Conservation (phyloP, 345 rosid genomes). For the Moricandia moricandioides region DNA sequence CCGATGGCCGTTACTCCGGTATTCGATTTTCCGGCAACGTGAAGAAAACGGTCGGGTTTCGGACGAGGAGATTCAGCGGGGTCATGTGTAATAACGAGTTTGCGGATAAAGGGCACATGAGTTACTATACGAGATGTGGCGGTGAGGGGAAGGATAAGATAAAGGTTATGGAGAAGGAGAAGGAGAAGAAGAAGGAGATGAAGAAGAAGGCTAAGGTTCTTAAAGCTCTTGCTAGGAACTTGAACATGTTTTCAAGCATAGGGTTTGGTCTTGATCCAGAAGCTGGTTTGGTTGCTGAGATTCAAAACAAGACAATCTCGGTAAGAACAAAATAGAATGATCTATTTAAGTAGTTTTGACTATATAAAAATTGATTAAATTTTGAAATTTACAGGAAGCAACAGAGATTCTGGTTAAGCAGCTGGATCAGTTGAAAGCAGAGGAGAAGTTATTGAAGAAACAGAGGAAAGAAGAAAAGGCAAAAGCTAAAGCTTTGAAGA, state of each 20-base stretch:
- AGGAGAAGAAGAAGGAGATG: constrained; percentile 33
- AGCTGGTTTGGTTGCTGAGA: constrained; percentile 34
- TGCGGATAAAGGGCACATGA: constrained; percentile 42
- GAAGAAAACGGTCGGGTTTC: background rate
- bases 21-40: constrained; percentile 23
- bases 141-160: constrained; percentile 25
- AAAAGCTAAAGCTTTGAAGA: constrained; percentile 40
- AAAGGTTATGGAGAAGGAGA: constrained; percentile 37
- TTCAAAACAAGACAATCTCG: constrained; percentile 45
- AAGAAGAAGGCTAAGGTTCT: constrained; percentile 55
- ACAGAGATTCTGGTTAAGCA: constrained; percentile 50
- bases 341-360: background rate
- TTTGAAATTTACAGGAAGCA: constrained; percentile 49
- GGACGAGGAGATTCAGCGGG: constrained; percentile 3
- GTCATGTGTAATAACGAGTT: constrained; percentile 30
- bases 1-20: constrained; percentile 19
- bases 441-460: constrained; percentile 55
- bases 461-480: constrained; percentile 52
- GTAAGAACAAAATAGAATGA: constrained; percentile 31
- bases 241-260: constrained; percentile 40
- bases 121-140: constrained; percentile 40
- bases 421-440: constrained; percentile 51
- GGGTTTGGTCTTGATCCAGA: constrained; percentile 41
- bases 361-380: background rate
- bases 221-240: constrained; percentile 45